Base-by-base conservation (phyloP, 192 early-diverging fungal genomes). In the Backusella tuberculispora region DNA sequence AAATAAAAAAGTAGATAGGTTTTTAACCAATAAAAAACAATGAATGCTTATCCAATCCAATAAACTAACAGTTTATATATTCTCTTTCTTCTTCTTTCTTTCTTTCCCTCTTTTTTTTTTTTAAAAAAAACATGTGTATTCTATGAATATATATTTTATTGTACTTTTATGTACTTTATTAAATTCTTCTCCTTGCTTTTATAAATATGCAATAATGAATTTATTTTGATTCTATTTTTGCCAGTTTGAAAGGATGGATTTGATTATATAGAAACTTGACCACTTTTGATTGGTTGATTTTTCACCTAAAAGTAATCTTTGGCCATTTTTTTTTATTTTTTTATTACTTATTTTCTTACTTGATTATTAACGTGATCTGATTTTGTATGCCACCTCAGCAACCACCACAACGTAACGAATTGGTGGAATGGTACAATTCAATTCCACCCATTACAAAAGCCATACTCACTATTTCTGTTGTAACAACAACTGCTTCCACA, bases 401-500 rank as follows among this genome's bases (percentile, higher is more conserved):
- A 44, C 76, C 72, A 43, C 14, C 66, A n/a, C 76, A 84, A 14
- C 71, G 85, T 26, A 88, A 86, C 76, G 89, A 90, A 38, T 34
- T 86, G 13, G 41, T 80, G 24, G 81, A 81, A 44, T 90, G 84
- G 72, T 89, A 86, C 76, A 66, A 72, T 43, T 76, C 78, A 67
- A 79, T 93, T 26, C 92, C 92, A 15, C 77, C 81, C 19, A 83
- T 92, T 41, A 93, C 92, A 40, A 79, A 87, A 42, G 43, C 77
- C 7, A 73, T 93, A 37, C 78, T 92, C 41, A 84, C 86, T 0
- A 72, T 81, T 1, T 85, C 85, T 12, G 65, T 89, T 17, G 81
- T 74, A 37, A 43, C 88, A n/a, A 82, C 88, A 7, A 19, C 90
- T 21, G 78, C 71, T 3, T 71, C 79, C 5, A 70, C 80, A 15